These are phyloP conservation scores for Kodamaea sagamina DNA, from an alignment of 805 yeast species.

Conservation along the genomic window DNA sequence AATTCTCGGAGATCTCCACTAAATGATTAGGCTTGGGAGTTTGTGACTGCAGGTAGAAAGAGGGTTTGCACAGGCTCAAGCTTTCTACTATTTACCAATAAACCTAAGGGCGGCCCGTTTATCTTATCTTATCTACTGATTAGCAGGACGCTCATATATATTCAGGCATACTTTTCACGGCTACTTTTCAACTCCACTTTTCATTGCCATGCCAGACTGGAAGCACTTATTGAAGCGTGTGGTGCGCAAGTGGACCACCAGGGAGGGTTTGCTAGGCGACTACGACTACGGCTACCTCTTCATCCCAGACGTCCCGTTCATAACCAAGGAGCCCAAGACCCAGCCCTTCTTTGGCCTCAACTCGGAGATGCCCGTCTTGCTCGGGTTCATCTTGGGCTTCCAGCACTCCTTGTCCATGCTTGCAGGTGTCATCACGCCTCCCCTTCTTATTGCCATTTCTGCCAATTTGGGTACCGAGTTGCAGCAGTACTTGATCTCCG, in stretches of 20 bases:
- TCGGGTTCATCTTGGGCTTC: slow-evolving; percentile 77
- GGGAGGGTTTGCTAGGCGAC: slow-evolving; percentile 83
- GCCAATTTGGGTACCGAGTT: slow-evolving; percentile 56
- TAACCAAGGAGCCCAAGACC: slow-evolving; percentile 43
- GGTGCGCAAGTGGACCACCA: slow-evolving; percentile 60
- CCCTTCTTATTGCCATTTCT: slow-evolving; percentile 63
- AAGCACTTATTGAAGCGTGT: slow-evolving; percentile 23
- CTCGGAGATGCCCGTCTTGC: slow-evolving; percentile 75
- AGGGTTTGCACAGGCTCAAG: not conserved
- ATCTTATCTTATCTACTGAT: slow-evolving; percentile 7
- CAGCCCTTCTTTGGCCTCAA: slow-evolving; percentile 85
- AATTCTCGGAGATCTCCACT: too few species aligned
- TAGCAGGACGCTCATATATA: too few species aligned
- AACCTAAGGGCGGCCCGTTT: slow-evolving; percentile 8
- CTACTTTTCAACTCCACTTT: not conserved
- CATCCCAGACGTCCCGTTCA: slow-evolving; percentile 78
- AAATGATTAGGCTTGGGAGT: too few species aligned
- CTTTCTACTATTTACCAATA: not conserved
- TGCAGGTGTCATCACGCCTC: slow-evolving; percentile 88
- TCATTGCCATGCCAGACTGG: slow-evolving; percentile 1
- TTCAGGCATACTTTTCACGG: not conserved
- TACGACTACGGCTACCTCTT: slow-evolving; percentile 80
- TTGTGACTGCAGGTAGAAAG: slow-evolving; percentile 1
- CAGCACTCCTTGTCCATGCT: slow-evolving; percentile 90
- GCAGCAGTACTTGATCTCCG: slow-evolving; percentile 39